Conservation (phyloP, 768 basidiomycete genomes). For the Mycena belliarum region DNA sequence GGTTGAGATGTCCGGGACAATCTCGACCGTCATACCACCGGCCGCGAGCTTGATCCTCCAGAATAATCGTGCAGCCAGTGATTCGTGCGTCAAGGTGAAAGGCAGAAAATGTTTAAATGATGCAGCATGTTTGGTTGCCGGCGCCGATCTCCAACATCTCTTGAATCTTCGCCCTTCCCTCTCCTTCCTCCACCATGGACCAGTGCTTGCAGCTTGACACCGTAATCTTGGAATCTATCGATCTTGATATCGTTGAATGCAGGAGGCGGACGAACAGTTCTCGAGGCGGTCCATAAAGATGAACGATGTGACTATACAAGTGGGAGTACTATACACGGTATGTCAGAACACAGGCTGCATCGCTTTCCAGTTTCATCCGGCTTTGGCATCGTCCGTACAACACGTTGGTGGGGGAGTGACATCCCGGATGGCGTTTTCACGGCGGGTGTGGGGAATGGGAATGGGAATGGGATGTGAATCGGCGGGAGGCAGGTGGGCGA, state of each 20-base stretch:
- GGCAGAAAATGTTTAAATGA: neutral
- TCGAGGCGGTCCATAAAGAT: constrained; percentile 12
- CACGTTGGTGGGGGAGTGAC: neutral
- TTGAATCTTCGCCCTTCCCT: neutral
- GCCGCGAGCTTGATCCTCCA: neutral
- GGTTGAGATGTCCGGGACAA: constrained; percentile 17
- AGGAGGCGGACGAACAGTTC: neutral
- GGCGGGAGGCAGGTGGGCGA: neutral
- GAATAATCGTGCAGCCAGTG: neutral
- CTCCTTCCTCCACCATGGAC: neutral
- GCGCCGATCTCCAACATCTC: neutral
- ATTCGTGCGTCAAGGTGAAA: neutral
- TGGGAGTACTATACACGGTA: constrained; percentile 16
- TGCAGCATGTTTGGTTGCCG: neutral
- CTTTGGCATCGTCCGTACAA: neutral
- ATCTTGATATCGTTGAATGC: neutral
- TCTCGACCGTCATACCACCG: constrained; percentile 22
- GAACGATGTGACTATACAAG: constrained; percentile 2
- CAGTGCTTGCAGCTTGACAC: no score
- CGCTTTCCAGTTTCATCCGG: constrained; percentile 7
- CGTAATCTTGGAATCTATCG: neutral
- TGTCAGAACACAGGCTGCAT: neutral
- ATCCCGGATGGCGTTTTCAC: neutral
- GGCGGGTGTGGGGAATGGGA: no score
- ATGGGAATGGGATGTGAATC: neutral